Conservation (phyloP, 1,284 basidiomycete species). For the Takashimella koratensis region DNA sequence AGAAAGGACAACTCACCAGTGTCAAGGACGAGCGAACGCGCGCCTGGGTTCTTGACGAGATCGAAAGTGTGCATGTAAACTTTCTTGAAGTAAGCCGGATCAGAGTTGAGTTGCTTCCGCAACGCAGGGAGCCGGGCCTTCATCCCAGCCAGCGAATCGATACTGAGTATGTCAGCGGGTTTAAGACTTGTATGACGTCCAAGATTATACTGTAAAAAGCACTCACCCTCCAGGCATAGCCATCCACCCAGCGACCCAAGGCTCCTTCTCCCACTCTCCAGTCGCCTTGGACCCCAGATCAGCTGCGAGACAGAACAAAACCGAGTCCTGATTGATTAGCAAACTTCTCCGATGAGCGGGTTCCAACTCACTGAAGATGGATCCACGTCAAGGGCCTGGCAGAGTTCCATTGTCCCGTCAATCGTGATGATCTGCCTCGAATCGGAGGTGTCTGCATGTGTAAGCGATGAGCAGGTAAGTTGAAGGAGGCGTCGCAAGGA, state of each 20-base stretch:
- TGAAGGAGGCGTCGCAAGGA: too few species aligned
- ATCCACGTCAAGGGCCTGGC: slow-evolving; percentile 46
- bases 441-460: slow-evolving; percentile 32
- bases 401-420: slow-evolving; percentile 47
- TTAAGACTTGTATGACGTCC: too few species aligned
- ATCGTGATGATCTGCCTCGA: slow-evolving; percentile 46
- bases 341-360: slow-evolving; percentile 3
- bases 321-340: slow-evolving; percentile 31
- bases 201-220: background rate
- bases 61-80: slow-evolving; percentile 88
- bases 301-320: slow-evolving; percentile 48
- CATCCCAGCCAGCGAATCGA: slow-evolving; percentile 69
- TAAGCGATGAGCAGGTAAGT: too few species aligned
- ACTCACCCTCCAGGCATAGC: slow-evolving; percentile 42
- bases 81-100: slow-evolving; percentile 72
- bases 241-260: slow-evolving; percentile 80
- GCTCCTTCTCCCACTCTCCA: slow-evolving; percentile 69
- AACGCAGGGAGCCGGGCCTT: slow-evolving; percentile 59
- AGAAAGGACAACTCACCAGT: slow-evolving; percentile 48
- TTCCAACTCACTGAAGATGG: slow-evolving; percentile 35
- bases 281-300: slow-evolving; percentile 52
- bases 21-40: slow-evolving; percentile 51
- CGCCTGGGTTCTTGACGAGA: slow-evolving; percentile 72
- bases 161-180: too few species aligned
- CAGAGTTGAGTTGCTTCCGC: slow-evolving; percentile 61